phyloP scores from a whole-genome alignment of 1,284 basidiomycete genomes.

The Hemileia vastatrix region DNA sequence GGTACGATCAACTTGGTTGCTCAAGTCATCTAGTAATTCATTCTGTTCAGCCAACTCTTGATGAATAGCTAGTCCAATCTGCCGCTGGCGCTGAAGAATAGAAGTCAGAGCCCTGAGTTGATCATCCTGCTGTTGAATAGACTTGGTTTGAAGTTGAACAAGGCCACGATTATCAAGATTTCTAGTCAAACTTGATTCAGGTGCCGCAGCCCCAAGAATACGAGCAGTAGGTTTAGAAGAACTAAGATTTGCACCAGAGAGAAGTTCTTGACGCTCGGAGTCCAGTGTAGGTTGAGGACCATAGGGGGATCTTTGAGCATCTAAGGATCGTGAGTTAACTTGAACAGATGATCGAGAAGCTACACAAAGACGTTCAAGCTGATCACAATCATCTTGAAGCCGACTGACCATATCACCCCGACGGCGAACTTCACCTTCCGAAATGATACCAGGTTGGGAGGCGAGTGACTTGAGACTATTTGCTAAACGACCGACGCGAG shows the following conservation, averaged over 20 bases:
- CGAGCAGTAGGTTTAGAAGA: too few species aligned
- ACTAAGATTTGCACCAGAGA: too few species aligned
- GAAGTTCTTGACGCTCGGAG: too few species aligned
- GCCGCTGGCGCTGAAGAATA: slow-evolving; percentile 72
- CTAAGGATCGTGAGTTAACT: too few species aligned
- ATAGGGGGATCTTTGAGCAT: too few species aligned
- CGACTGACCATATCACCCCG: slow-evolving; percentile 71
- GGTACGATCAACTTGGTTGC: slow-evolving; percentile 61
- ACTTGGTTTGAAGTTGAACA: slow-evolving; percentile 64
- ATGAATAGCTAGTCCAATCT: slow-evolving; percentile 76
- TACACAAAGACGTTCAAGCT: slow-evolving; percentile 64
- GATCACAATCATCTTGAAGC: slow-evolving; percentile 74
- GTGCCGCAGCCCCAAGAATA: slow-evolving; percentile 45
- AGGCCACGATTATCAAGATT: slow-evolving; percentile 74
- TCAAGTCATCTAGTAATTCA: slow-evolving; percentile 71
- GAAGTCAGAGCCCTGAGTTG: slow-evolving; percentile 63
- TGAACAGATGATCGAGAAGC: slow-evolving; percentile 56
- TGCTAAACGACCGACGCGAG: slow-evolving; percentile 4
- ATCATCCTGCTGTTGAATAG: slow-evolving; percentile 72
- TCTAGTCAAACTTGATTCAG: slow-evolving; percentile 75
- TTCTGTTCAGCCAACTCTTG: slow-evolving; percentile 75
- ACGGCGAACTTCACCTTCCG: slow-evolving; percentile 52
- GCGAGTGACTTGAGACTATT: slow-evolving; percentile 13
- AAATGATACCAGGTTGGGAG: slow-evolving; percentile 22
- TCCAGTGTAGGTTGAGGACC: too few species aligned